Conservation (phyloP, 805 yeast genomes). For the Starmerella apis region DNA sequence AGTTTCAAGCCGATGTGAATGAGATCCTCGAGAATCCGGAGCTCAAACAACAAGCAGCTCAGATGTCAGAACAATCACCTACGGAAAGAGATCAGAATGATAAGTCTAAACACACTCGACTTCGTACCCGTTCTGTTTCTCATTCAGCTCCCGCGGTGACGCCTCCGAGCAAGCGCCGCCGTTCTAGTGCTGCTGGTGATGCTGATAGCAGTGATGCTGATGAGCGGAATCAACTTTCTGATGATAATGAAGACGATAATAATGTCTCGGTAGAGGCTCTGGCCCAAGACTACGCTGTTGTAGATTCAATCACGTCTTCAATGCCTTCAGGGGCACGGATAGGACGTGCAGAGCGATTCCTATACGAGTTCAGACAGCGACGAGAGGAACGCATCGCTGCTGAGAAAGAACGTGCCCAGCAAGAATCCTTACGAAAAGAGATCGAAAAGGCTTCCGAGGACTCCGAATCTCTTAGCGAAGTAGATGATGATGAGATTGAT, state of each 20-base stretch:
- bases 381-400: slow-evolving; percentile 21
- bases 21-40: slow-evolving; percentile 25
- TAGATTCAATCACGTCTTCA: slow-evolving; percentile 2
- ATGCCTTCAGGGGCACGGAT: background rate
- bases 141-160: background rate
- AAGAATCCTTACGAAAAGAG: slow-evolving; percentile 20
- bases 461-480: slow-evolving; percentile 56
- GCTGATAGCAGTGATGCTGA: background rate
- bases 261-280: background rate
- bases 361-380: slow-evolving; percentile 24
- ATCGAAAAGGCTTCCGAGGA: slow-evolving; percentile 36
- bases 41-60: slow-evolving; percentile 23
- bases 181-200: background rate
- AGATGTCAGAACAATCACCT: slow-evolving; percentile 9
- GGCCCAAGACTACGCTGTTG: background rate
- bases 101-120: background rate
- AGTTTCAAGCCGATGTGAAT: slow-evolving; percentile 26
- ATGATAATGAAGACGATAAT: background rate
- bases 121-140: background rate
- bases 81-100: background rate
- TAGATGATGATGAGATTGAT: slow-evolving; percentile 73
- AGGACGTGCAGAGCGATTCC: slow-evolving; percentile 25
- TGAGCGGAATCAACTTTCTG: background rate
- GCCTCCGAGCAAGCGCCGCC: background rate
- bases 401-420: slow-evolving; percentile 31